phyloP scores from a whole-genome alignment of 2,329 filamentous ascomycete species.

The Penicillium hesseltinei region DNA sequence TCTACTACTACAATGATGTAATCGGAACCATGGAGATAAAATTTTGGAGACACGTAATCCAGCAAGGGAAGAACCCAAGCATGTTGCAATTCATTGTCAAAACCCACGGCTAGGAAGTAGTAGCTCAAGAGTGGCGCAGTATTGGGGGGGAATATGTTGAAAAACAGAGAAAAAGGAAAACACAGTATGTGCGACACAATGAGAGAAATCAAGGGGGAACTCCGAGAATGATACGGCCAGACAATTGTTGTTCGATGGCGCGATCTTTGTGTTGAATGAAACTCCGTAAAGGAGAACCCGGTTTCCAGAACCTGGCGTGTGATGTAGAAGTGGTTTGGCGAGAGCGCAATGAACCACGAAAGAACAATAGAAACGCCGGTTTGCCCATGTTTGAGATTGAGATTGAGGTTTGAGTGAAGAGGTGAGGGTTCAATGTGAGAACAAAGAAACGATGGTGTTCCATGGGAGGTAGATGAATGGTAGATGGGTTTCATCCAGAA shows the following conservation, averaged over 20 bases:
- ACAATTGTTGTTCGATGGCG: constrained; percentile 10
- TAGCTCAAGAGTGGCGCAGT: constrained; percentile 2
- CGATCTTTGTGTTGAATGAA: constrained; percentile 1
- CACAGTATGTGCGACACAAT: neutral
- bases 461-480: neutral
- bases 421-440: neutral
- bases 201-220: neutral
- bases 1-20: neutral
- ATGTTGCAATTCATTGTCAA: constrained; percentile 6
- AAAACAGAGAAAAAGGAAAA: neutral
- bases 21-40: neutral
- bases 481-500: neutral
- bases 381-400: constrained; percentile 7
- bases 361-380: constrained; percentile 12
- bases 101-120: constrained; percentile 6
- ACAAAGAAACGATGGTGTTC: neutral
- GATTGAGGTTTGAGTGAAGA: constrained; percentile 1
- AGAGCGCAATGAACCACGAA: neutral
- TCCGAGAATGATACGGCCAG: constrained; percentile 7
- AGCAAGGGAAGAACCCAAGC: neutral
- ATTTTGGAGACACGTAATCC: neutral
- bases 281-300: neutral
- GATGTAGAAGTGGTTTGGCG: constrained; percentile 1
- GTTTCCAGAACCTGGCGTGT: constrained; percentile 9
- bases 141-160: constrained; percentile 12